phyloP scores from a whole-genome alignment of 2,329 filamentous ascomycete genomes.

The Apiospora phragmitis region DNA sequence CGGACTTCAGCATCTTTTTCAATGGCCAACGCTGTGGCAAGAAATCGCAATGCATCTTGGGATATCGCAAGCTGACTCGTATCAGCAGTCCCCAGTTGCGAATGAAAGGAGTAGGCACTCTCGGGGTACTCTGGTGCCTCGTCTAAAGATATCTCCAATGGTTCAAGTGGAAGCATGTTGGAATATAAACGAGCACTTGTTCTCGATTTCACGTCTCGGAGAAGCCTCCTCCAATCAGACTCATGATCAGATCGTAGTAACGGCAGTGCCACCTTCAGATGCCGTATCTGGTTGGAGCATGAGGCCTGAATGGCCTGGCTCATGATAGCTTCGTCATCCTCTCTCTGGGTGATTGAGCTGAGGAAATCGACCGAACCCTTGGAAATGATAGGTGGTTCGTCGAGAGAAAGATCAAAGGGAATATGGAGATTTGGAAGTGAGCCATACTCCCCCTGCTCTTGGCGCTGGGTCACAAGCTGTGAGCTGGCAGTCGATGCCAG shows the following conservation, averaged over 20 bases:
- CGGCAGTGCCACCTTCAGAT: slow-evolving; percentile 28
- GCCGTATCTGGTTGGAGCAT: slow-evolving; percentile 9
- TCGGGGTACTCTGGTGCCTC: slow-evolving; percentile 27
- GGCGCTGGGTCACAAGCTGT: background rate
- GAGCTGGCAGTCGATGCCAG: slow-evolving; percentile 13
- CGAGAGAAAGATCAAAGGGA: slow-evolving; percentile 14
- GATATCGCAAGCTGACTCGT: slow-evolving; percentile 25
- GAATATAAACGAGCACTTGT: slow-evolving; percentile 19
- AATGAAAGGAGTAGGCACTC: slow-evolving; percentile 16
- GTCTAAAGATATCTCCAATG: slow-evolving; percentile 23
- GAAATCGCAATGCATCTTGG: slow-evolving; percentile 15
- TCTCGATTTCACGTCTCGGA: slow-evolving; percentile 17
- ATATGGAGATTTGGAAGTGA: slow-evolving; percentile 22
- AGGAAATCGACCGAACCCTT: slow-evolving; percentile 21
- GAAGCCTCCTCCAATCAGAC: slow-evolving; percentile 26
- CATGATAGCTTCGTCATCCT: slow-evolving; percentile 9
- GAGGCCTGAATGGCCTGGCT: slow-evolving; percentile 7
- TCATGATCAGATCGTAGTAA: slow-evolving; percentile 27
- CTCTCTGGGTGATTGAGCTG: slow-evolving; percentile 14
- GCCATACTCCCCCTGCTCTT: slow-evolving; percentile 6
- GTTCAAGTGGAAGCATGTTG: slow-evolving; percentile 26
- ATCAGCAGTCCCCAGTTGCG: slow-evolving; percentile 11
- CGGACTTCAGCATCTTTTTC: background rate
- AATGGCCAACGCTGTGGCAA: slow-evolving; percentile 11
- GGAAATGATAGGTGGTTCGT: slow-evolving; percentile 21